Conservation (phyloP, 495 filamentous ascomycete species). For the Penicillium roqueforti region DNA sequence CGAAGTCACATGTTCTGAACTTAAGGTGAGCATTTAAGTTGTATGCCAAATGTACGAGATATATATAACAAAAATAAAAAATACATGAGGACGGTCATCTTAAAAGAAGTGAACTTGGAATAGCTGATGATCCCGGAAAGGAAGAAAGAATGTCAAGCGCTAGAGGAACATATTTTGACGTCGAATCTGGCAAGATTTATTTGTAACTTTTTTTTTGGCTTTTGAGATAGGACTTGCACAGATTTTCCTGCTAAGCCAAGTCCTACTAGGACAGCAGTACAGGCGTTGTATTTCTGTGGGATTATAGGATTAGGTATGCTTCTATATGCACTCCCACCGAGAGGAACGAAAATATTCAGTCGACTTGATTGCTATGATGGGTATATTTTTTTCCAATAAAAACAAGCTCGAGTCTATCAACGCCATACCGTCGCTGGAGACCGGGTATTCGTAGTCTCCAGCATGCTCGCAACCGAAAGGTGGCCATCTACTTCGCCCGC, state of each 20-base stretch:
- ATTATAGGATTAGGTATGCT: not conserved
- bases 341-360: not conserved
- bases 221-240: not conserved
- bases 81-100: not conserved
- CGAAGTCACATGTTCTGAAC: slow-evolving; percentile 44
- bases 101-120: not conserved
- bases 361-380: not conserved
- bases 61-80: no score
- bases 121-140: no score
- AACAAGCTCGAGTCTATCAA: not conserved
- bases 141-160: no score
- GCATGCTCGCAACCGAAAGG: not conserved
- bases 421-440: not conserved
- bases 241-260: not conserved
- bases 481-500: slow-evolving; percentile 44
- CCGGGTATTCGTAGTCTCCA: not conserved
- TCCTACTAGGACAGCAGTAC: not conserved
- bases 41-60: no score
- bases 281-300: not conserved
- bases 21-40: slow-evolving; percentile 9
- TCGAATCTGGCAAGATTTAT: not conserved
- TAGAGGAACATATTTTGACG: no score
- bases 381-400: not conserved
- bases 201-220: not conserved
- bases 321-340: not conserved